Evolutionary conservation across 2,329 filamentous ascomycete genomes (phyloP).

Genomic region (Talaromyces sp.): DNA sequence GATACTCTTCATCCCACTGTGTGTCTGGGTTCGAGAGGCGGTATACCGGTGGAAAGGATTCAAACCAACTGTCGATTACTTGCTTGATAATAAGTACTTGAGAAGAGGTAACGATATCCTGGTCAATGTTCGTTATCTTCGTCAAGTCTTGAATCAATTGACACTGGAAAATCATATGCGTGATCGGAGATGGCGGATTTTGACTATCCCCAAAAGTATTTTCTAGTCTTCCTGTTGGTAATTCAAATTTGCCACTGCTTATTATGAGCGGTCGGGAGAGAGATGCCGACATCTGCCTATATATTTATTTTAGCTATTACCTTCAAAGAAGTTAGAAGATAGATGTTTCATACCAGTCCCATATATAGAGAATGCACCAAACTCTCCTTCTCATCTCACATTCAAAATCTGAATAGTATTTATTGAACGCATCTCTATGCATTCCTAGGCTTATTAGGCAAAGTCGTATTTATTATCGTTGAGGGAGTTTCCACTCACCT

Average conservation of each 20-base stretch:
- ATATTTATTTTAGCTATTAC: slow-evolving; percentile 8
- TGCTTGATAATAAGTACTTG: slow-evolving; percentile 26
- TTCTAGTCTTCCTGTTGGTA: slow-evolving; percentile 38
- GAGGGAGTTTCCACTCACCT: slow-evolving; percentile 26
- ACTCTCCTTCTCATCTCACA: slow-evolving; percentile 44
- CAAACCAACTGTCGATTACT: slow-evolving; percentile 41
- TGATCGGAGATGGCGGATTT: slow-evolving; percentile 40
- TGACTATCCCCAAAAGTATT: slow-evolving; percentile 20
- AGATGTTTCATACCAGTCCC: slow-evolving; percentile 41
- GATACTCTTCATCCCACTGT: slow-evolving; percentile 36
- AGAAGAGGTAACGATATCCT: slow-evolving; percentile 8
- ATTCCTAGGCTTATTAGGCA: slow-evolving; percentile 14
- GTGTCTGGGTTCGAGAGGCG: slow-evolving; percentile 38
- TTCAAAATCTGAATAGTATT: slow-evolving; percentile 41
- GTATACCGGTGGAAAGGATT: slow-evolving; percentile 40
- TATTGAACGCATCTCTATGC: slow-evolving; percentile 35
- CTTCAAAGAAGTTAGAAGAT: not conserved
- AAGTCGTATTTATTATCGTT: not conserved
- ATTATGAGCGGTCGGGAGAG: slow-evolving; percentile 43
- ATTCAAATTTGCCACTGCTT: slow-evolving; percentile 37
- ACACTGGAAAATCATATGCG: slow-evolving; percentile 40
- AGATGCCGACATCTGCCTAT: slow-evolving; percentile 41
- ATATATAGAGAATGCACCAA: slow-evolving; percentile 45
- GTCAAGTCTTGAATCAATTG: slow-evolving; percentile 31
- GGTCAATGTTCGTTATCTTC: slow-evolving; percentile 15